These are phyloP conservation scores for Fusarium piperis DNA, from an alignment of 2,329 filamentous ascomycete species.

Conservation along the genomic window DNA sequence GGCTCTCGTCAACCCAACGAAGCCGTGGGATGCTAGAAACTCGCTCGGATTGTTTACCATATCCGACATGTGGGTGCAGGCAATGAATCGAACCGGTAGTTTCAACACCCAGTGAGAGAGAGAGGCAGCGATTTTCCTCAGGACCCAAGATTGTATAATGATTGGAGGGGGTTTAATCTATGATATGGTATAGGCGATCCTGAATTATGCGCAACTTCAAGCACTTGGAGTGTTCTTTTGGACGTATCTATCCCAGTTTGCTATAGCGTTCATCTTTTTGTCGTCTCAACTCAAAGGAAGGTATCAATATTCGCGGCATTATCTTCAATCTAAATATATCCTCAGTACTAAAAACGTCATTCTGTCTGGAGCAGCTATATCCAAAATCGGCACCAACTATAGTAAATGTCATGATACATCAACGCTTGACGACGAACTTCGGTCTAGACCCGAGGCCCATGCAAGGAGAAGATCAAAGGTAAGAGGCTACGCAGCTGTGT, in stretches of 20 bases:
- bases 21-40: conserved; percentile 42
- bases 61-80: conserved; percentile 48
- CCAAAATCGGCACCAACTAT: background rate
- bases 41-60: conserved; percentile 43
- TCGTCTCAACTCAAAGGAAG: background rate
- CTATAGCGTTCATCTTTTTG: background rate
- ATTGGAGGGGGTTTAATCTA: background rate
- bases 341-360: background rate
- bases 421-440: background rate
- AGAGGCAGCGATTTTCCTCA: background rate
- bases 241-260: background rate
- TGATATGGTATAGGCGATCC: background rate
- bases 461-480: background rate
- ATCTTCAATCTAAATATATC: background rate
- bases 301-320: background rate
- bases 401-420: background rate
- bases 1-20: conserved; percentile 37
- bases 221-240: background rate
- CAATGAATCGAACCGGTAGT: conserved; percentile 23
- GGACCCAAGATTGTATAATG: background rate
- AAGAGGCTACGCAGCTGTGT: background rate
- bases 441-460: too few species aligned
- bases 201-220: background rate
- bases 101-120: background rate
- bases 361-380: background rate